phyloP scores from a whole-genome alignment of 371 early-diverging fungal genomes.

The Mucor plumbeus region DNA sequence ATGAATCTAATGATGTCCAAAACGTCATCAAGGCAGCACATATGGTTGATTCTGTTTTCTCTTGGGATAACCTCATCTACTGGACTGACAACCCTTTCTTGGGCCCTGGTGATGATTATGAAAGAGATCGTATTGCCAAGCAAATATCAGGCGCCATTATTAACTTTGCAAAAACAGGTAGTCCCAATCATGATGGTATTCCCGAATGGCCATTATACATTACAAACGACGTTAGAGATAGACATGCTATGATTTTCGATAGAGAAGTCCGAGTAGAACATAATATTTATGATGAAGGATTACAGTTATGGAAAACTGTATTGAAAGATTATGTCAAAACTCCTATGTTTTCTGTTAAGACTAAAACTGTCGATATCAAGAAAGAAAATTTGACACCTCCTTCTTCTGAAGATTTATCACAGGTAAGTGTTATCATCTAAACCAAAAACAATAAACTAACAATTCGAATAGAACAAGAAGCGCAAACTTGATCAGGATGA shows the following conservation, averaged over 20 bases:
- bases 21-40: slow-evolving; percentile 49
- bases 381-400: slow-evolving; percentile 11
- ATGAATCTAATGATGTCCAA: slow-evolving; percentile 41
- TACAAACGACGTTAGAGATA: slow-evolving; percentile 15
- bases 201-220: slow-evolving; percentile 38
- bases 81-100: slow-evolving; percentile 45
- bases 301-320: slow-evolving; percentile 34
- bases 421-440: background rate
- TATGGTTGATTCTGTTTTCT: slow-evolving; percentile 48
- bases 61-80: slow-evolving; percentile 43
- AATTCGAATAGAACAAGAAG: slow-evolving; percentile 12
- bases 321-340: slow-evolving; percentile 37
- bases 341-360: slow-evolving; percentile 29
- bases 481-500: background rate
- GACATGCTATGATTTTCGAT: slow-evolving; percentile 35
- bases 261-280: slow-evolving; percentile 31
- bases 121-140: slow-evolving; percentile 42
- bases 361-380: background rate
- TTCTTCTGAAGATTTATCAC: slow-evolving; percentile 11
- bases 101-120: slow-evolving; percentile 38
- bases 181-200: slow-evolving; percentile 38
- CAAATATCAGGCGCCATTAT: slow-evolving; percentile 36
- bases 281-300: slow-evolving; percentile 31
- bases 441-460: background rate
- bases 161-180: slow-evolving; percentile 31